phyloP scores from a whole-genome alignment of 2,329 filamentous ascomycete genomes.

The Fusarium albidum region DNA sequence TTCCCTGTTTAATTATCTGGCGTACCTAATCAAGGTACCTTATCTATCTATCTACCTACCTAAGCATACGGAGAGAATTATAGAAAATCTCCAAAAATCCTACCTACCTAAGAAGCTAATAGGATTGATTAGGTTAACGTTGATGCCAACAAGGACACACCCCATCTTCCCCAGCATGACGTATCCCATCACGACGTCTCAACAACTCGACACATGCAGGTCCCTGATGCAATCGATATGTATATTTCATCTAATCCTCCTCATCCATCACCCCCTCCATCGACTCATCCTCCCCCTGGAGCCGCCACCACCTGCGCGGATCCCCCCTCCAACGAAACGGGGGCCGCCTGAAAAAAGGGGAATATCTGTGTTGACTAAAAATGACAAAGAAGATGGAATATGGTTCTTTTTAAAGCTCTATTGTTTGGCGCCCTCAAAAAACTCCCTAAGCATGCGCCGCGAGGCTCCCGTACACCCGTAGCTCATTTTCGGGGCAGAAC shows the following conservation, averaged over 20 bases:
- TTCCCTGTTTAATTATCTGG: too few relatives aligned
- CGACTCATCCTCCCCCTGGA: slow-evolving; percentile 2
- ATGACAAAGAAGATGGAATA: slow-evolving; percentile 36
- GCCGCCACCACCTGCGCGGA: slow-evolving; percentile 6
- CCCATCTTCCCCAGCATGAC: too few relatives aligned
- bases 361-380: slow-evolving; percentile 37
- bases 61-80: too few relatives aligned
- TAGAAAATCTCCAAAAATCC: too few relatives aligned
- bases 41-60: too few relatives aligned
- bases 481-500: slow-evolving; percentile 7
- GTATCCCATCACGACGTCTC: too few relatives aligned
- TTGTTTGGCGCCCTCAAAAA: slow-evolving; percentile 38
- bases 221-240: slow-evolving; percentile 2
- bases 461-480: slow-evolving; percentile 33
- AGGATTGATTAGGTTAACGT: too few relatives aligned
- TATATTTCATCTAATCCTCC: slow-evolving; percentile 23
- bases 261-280: background rate
- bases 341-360: slow-evolving; percentile 31
- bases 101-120: too few relatives aligned
- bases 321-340: slow-evolving; percentile 17
- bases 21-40: too few relatives aligned
- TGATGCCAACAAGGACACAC: too few relatives aligned
- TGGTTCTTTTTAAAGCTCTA: slow-evolving; percentile 40
- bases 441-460: slow-evolving; percentile 42
- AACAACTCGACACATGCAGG: background rate